Evolutionary conservation across 1,139 yeast genomes (phyloP).

Genomic region (Suhomyces panamericanus): DNA sequence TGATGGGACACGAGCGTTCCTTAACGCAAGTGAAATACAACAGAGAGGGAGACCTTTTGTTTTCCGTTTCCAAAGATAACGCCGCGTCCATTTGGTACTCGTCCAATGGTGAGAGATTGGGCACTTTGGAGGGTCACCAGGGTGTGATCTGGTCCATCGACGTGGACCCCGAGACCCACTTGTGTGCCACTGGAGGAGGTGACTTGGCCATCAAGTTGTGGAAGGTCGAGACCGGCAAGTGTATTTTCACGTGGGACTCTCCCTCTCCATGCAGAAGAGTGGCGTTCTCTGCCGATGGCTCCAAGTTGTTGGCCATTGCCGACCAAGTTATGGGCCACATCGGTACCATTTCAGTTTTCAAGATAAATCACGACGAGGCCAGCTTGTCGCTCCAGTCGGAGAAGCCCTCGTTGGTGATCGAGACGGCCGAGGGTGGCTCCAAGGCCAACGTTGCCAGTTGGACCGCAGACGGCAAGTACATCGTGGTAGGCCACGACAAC

Average conservation of each 20-base stretch:
- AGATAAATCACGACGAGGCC: conserved; percentile 45
- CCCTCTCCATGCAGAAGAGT: conserved; percentile 90
- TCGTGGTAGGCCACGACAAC: conserved; percentile 86
- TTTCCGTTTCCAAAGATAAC: conserved; percentile 90
- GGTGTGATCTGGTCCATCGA: conserved; percentile 98
- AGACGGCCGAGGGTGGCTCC: conserved; percentile 59
- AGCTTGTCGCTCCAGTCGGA: conserved; percentile 40
- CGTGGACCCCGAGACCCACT: conserved; percentile 66
- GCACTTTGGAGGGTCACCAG: conserved; percentile 80
- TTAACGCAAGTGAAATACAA: conserved; percentile 90
- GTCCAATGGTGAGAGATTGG: conserved; percentile 94
- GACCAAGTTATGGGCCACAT: conserved; percentile 92
- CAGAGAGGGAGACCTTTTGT: conserved; percentile 90
- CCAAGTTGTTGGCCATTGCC: conserved; percentile 70
- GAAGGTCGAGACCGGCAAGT: conserved; percentile 78
- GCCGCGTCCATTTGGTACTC: conserved; percentile 92
- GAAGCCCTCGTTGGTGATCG: conserved; percentile 63
- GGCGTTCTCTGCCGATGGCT: conserved; percentile 76
- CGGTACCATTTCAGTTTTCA: conserved; percentile 73
- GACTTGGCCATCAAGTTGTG: conserved; percentile 85
- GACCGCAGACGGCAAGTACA: conserved; percentile 72
- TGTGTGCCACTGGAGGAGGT: conserved; percentile 87
- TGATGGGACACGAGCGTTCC: conserved; percentile 85
- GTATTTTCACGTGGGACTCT: conserved; percentile 70
- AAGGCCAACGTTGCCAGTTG: conserved; percentile 88